These are phyloP conservation scores for Aureobasidium sp. DNA, from an alignment of 2,329 filamentous ascomycete genomes.

Conservation along the genomic window DNA sequence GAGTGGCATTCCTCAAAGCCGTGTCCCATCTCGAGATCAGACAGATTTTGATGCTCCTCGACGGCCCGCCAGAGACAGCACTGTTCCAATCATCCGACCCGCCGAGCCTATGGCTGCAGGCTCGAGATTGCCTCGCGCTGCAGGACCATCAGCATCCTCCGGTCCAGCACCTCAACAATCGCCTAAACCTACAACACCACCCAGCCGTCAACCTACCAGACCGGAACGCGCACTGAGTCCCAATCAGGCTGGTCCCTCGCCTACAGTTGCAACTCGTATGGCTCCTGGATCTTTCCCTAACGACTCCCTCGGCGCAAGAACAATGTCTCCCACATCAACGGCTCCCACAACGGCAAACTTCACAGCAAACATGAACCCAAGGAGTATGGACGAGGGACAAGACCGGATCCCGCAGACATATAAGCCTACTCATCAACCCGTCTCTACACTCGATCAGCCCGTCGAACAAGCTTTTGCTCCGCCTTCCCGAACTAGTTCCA, in stretches of 20 bases:
- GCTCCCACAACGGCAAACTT: neutral
- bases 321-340: constrained; percentile 4
- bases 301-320: neutral
- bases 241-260: neutral
- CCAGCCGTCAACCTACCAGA: constrained; percentile 17
- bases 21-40: constrained; percentile 23
- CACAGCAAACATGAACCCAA: neutral
- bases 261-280: constrained; percentile 2
- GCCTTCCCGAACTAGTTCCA: constrained; percentile 7
- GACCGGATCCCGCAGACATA: constrained; percentile 12
- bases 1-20: constrained; percentile 18
- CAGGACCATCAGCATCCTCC: constrained; percentile 47
- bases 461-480: neutral
- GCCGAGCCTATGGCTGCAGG: constrained; percentile 37
- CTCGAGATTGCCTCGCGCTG: constrained; percentile 55
- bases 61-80: constrained; percentile 23
- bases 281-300: constrained; percentile 3
- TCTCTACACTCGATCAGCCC: neutral
- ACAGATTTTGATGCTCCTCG: constrained; percentile 21
- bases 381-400: neutral
- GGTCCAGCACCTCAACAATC: constrained; percentile 58
- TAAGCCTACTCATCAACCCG: constrained; percentile 13
- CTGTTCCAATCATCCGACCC: constrained; percentile 23
- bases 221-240: constrained; percentile 17
- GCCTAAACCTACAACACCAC: constrained; percentile 8